phyloP scores from a whole-genome alignment of 1,284 basidiomycete species.

The Ustilago curta region DNA sequence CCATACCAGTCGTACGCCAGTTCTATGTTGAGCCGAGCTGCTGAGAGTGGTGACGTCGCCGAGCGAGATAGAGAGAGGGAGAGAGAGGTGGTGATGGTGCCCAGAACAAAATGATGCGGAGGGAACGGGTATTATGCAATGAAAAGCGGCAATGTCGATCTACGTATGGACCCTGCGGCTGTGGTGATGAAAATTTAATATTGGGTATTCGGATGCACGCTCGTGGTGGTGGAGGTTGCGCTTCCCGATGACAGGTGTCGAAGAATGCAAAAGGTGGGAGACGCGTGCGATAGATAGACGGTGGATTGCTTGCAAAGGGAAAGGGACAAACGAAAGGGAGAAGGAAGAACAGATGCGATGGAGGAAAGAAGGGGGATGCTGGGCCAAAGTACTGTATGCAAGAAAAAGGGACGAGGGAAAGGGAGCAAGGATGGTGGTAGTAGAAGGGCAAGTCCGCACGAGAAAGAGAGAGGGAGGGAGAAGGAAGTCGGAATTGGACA shows the following conservation, averaged over 20 bases:
- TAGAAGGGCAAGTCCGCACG: slow-evolving; percentile 31
- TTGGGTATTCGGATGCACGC: slow-evolving; percentile 22
- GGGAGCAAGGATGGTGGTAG: slow-evolving; percentile 29
- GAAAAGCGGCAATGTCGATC: slow-evolving; percentile 13
- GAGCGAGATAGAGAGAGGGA: not conserved
- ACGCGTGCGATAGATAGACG: slow-evolving; percentile 7
- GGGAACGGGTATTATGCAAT: not conserved
- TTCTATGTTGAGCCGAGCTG: not conserved
- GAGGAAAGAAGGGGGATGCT: slow-evolving; percentile 9
- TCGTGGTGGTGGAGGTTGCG: slow-evolving; percentile 34
- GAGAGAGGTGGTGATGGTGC: slow-evolving; percentile 1
- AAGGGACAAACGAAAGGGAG: not conserved
- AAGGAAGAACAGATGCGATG: slow-evolving; percentile 17
- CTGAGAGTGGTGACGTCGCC: not conserved
- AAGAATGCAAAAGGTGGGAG: slow-evolving; percentile 22
- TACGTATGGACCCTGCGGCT: slow-evolving; percentile 8
- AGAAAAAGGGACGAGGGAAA: slow-evolving; percentile 3
- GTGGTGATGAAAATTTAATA: slow-evolving; percentile 1
- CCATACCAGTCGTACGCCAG: slow-evolving; percentile 21
- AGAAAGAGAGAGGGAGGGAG: slow-evolving; percentile 17
- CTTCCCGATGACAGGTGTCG: slow-evolving; percentile 38
- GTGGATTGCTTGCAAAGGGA: not conserved
- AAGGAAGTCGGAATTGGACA: slow-evolving; percentile 21
- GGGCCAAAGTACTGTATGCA: slow-evolving; percentile 7
- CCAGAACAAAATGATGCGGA: not conserved